Evolutionary conservation across 257 asterid species (phyloP).

Genomic region (Prunella vulgaris): DNA sequence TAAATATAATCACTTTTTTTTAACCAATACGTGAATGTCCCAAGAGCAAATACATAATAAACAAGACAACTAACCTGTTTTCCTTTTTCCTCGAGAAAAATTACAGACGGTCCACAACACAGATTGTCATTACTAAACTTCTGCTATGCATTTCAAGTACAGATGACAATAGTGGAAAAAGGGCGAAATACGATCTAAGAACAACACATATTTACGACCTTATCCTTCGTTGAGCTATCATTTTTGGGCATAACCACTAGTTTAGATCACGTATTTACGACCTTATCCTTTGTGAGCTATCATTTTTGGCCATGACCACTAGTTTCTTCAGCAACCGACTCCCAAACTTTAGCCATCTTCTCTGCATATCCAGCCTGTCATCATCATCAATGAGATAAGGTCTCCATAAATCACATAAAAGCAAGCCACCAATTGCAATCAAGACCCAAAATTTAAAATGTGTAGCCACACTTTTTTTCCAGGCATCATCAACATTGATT

Average conservation of each 20-base stretch:
- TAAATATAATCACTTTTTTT: no score
- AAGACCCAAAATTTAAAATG: background rate
- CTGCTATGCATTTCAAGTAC: constrained; percentile 18
- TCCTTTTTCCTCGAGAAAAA: background rate
- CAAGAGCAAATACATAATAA: no score
- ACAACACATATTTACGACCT: constrained; percentile 25
- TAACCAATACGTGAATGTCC: no score
- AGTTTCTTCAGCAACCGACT: constrained; percentile 81
- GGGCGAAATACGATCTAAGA: background rate
- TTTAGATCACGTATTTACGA: constrained; percentile 40
- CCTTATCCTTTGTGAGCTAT: constrained; percentile 16
- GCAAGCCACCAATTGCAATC: background rate
- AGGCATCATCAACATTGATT: background rate
- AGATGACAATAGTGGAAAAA: constrained; percentile 3
- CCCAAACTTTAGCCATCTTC: constrained; percentile 90
- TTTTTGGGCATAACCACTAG: constrained; percentile 49
- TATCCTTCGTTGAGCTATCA: constrained; percentile 18
- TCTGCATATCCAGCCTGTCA: constrained; percentile 92
- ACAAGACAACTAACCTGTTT: background rate
- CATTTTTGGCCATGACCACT: constrained; percentile 43
- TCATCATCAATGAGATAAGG: background rate
- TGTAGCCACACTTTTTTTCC: background rate
- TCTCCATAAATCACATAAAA: background rate
- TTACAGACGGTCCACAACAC: background rate
- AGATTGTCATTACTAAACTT: background rate